Percentiles rank a stretch among this genome's conserved stretches.
Evolutionary conservation across 345 rosid species (phyloP).

Genomic region (Brassica cretica): DNA sequence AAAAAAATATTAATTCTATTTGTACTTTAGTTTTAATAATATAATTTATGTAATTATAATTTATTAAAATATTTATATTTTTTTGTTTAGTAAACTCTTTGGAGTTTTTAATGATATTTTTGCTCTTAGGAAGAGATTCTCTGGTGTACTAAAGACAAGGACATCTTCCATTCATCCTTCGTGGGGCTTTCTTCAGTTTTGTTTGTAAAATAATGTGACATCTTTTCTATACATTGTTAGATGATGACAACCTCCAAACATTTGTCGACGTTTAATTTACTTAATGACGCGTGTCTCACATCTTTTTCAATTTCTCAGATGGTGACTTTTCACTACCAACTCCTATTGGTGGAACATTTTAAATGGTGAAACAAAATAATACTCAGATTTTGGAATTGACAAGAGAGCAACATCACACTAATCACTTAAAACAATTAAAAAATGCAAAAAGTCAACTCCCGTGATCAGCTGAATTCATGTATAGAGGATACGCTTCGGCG

Average conservation of each 20-base stretch:
- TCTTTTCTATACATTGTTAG: neutral
- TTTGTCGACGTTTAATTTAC: neutral
- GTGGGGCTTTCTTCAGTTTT: slow-evolving; percentile 2
- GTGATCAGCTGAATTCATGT: too few relatives aligned
- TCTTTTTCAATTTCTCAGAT: neutral
- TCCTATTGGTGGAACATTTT: slow-evolving; percentile 1
- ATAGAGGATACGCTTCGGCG: too few relatives aligned
- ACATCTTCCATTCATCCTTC: neutral
- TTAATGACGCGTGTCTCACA: neutral
- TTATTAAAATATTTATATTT: too few relatives aligned
- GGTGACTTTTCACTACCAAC: neutral
- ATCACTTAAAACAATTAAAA: neutral
- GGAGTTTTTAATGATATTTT: too few relatives aligned
- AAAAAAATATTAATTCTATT: too few relatives aligned
- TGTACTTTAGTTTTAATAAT: too few relatives aligned
- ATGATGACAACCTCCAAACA: neutral
- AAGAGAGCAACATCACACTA: neutral
- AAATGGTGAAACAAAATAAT: neutral
- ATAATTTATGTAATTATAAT: too few relatives aligned
- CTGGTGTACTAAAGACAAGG: too few relatives aligned
- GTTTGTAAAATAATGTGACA: neutral
- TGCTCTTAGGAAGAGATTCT: too few relatives aligned
- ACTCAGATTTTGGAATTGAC: neutral
- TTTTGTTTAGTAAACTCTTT: too few relatives aligned
- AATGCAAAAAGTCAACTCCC: too few relatives aligned